These are phyloP conservation scores for Rhodotorula toruloides DNA, from an alignment of 768 basidiomycete genomes.

Conservation along the genomic window DNA sequence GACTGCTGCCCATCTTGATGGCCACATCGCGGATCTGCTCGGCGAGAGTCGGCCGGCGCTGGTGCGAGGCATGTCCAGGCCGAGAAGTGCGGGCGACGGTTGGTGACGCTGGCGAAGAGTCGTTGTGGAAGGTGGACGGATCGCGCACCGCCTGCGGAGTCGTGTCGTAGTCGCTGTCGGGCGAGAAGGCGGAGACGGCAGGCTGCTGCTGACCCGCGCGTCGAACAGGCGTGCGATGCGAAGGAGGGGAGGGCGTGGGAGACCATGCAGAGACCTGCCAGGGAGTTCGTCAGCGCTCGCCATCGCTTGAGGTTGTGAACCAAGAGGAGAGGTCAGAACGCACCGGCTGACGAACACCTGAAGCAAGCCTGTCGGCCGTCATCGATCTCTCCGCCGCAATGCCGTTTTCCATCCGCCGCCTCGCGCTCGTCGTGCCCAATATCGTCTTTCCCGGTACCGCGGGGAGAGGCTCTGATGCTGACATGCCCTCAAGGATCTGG, in stretches of 20 bases:
- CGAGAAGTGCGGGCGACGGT: neutral
- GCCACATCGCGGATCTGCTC: conserved; percentile 33
- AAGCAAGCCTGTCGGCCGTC: conserved; percentile 40
- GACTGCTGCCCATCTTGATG: conserved; percentile 19
- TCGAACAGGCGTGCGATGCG: conserved; percentile 54
- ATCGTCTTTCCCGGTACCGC: conserved; percentile 36
- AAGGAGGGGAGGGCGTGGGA: conserved; percentile 38
- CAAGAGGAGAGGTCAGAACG: neutral
- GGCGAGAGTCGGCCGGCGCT: conserved; percentile 33
- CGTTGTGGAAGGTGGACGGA: neutral
- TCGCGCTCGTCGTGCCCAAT: conserved; percentile 30
- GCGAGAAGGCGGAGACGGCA: conserved; percentile 33
- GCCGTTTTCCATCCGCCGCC: conserved; percentile 40
- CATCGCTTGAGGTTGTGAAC: neutral
- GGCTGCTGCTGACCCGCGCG: conserved; percentile 55
- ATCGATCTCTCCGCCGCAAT: conserved; percentile 38
- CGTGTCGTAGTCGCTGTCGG: conserved; percentile 22
- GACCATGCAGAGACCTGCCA: conserved; percentile 9
- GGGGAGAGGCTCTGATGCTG: conserved; percentile 23
- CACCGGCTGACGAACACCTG: neutral
- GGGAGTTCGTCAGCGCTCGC: too few relatives aligned
- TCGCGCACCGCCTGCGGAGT: conserved; percentile 30
- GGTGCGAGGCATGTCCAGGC: neutral
- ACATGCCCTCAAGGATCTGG: conserved; percentile 68
- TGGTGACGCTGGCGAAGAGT: neutral